Evolutionary conservation across 352 stramenopile genomes (phyloP), one percentile per base, ranked within the genome.

Genomic region (Blastocystis sp.): DNA sequence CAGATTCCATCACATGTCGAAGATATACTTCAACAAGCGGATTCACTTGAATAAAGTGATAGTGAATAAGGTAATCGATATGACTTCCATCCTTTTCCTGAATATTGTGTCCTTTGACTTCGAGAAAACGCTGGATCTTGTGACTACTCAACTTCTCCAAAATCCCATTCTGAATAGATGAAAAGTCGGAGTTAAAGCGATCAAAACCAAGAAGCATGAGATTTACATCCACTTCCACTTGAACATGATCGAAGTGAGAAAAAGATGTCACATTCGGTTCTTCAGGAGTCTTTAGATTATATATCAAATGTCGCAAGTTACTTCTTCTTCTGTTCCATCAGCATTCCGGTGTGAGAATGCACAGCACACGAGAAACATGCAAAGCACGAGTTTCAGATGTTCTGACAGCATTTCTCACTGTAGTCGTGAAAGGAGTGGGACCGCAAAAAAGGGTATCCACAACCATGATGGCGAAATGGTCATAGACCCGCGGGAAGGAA

Each of bases 121-220:
- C 16, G 16, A 83, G 46, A 42, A 83, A 83, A 12, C 71, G 71
- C 71, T 83, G 71, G 6, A 83, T 66, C 71, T 83, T 83, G 19
- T 27, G 29, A 39, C 35, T 54, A 12, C 58, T 83, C 19, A 83
- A 29, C 39, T 83, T 35, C 24, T 66, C 42, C 19, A 83, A 32
- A 65, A 83, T 83, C 5, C 71, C 71, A 24, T 83, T 43, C 49
- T 83, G 19, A 29, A 83, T 29, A 21, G 46, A 66, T 21, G 49
- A 27, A 43, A 49, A 65, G 27, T 83, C 71, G 0, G 21, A 29
- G 12, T 65, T 66, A 32, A 29, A 66, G 9, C 66, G 49, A 43
- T 83, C 71, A 27, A 83, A 83, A 14, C 71, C 71, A 37, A 83
- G 42, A 19, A 83, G 71, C n/a, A 83, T 61, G 14, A 83, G 54